Evolutionary conservation across 2,329 filamentous ascomycete genomes (phyloP).

Genomic region (Aureobasidium sp.): DNA sequence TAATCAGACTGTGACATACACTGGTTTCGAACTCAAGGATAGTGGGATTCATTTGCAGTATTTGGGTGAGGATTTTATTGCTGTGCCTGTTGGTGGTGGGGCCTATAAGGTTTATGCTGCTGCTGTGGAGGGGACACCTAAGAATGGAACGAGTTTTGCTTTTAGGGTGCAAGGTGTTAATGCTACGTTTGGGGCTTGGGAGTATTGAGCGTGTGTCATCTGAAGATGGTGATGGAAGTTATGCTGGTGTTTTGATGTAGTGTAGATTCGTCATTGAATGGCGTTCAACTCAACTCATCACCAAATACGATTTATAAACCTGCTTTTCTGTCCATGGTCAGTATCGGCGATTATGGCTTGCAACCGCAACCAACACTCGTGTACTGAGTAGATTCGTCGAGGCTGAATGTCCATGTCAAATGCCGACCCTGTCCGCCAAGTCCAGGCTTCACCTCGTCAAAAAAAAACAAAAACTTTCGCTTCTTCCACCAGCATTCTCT

Average conservation of each 20-base stretch:
- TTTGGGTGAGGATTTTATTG: constrained; percentile 18
- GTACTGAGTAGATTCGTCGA: too few relatives aligned
- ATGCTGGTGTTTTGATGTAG: not conserved
- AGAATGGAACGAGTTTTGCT: constrained; percentile 20
- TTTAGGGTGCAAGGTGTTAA: constrained; percentile 29
- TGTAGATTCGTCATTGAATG: not conserved
- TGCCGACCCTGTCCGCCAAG: not conserved
- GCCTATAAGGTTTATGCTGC: constrained; percentile 22
- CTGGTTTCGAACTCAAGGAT: constrained; percentile 22
- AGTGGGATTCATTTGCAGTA: constrained; percentile 19
- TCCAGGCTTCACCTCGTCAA: not conserved
- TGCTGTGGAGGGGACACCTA: not conserved
- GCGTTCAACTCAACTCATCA: not conserved
- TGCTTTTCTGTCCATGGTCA: too few relatives aligned
- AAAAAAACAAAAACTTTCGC: not conserved
- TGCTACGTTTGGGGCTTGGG: constrained; percentile 15
- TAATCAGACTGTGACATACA: not conserved
- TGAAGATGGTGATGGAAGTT: not conserved
- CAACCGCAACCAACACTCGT: too few relatives aligned
- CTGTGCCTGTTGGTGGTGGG: constrained; percentile 15
- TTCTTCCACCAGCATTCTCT: not conserved
- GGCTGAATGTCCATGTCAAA: not conserved
- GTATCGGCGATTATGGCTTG: too few relatives aligned
- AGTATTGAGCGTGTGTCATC: not conserved
- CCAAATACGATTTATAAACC: not conserved